Evolutionary conservation across 2,329 filamentous ascomycete genomes (phyloP), one percentile per base, ranked within the genome.

Genomic region (Blastomyces emzantsi): DNA sequence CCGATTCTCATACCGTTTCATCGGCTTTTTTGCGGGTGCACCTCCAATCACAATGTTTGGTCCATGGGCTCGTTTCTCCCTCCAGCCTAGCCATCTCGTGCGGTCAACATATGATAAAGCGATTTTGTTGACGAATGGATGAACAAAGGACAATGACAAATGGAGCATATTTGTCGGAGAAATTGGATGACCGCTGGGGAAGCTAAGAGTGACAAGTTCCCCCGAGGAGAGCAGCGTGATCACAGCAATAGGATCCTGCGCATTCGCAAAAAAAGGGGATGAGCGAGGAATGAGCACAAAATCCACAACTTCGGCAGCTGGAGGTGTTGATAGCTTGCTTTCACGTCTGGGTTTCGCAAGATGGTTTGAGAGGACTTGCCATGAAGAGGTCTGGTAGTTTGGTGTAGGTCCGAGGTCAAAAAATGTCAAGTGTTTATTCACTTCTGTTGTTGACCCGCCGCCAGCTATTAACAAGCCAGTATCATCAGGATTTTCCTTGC

Each of bases 131-230:
- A 94, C 85, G 72, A 96, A 97, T 0, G 94, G 94, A 71, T 97
- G 92, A 7, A 96, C 88, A 66, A 97, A 90, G 1, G 89, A 89
- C 56, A 97, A 78, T 2, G 90, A 96, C 0, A 92, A 85, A 71
- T 96, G 93, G 6, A 99, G 82, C 76, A 96, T 90, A 70, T 97
- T 96, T 3, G 92, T 96, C 1, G 94, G 92, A 36, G 87, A 90
- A 63, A 97, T 95, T 0, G 91, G 89, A 74, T 92, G 90, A 36
- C 94, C 94, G 58, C 88, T 94, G 0, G 94, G 94, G 72, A 97
- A 97, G 70, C 88, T 96, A 73, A 97, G 79, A 0, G 93, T 96
- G 61, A 95, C 82, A 36, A 97, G 77, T 76, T 97, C 93, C 28
- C 94, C 94, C 1, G 92, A 96, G 0, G 88, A 87, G 3, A 97